Conservation (phyloP, 106 monocot species). For the Acorus gramineus region DNA sequence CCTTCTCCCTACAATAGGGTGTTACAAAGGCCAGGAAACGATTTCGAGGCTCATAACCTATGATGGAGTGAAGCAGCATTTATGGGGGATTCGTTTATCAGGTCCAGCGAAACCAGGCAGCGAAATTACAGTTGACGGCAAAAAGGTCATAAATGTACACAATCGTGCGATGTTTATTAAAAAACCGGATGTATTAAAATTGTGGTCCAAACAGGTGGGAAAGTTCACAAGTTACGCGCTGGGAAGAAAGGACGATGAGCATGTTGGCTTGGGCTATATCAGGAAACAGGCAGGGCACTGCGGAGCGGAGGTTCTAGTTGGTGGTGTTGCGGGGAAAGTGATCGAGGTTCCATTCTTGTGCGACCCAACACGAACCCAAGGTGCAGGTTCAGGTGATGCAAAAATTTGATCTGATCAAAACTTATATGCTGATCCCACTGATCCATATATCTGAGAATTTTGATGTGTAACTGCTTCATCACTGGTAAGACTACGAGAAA, state of each 20-base stretch:
- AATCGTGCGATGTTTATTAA: not conserved
- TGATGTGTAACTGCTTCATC: too few species aligned
- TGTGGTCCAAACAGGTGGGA: conserved; percentile 14
- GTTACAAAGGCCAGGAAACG: conserved; percentile 37
- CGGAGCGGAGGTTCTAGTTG: conserved; percentile 7
- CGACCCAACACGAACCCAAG: not conserved
- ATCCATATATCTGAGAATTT: too few species aligned
- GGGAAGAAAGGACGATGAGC: conserved; percentile 13
- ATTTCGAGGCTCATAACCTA: conserved; percentile 30
- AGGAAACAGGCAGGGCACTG: conserved; percentile 5
- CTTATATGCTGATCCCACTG: too few species aligned
- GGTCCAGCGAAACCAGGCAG: conserved; percentile 23
- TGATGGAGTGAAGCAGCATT: conserved; percentile 21
- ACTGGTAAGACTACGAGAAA: too few species aligned
- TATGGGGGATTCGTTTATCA: conserved; percentile 23
- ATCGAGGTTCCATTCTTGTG: conserved; percentile 18
- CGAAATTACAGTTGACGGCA: conserved; percentile 9
- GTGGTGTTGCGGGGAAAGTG: conserved; percentile 9
- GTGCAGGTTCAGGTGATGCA: too few species aligned
- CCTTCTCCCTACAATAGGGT: conserved; percentile 5
- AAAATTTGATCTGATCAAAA: too few species aligned
- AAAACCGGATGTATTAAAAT: not conserved
- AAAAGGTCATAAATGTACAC: conserved; percentile 11
- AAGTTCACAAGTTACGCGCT: conserved; percentile 21
- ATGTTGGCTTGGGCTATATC: conserved; percentile 19